Evolutionary conservation across 768 basidiomycete genomes (phyloP).

Genomic region (Lactifluus pinguis): DNA sequence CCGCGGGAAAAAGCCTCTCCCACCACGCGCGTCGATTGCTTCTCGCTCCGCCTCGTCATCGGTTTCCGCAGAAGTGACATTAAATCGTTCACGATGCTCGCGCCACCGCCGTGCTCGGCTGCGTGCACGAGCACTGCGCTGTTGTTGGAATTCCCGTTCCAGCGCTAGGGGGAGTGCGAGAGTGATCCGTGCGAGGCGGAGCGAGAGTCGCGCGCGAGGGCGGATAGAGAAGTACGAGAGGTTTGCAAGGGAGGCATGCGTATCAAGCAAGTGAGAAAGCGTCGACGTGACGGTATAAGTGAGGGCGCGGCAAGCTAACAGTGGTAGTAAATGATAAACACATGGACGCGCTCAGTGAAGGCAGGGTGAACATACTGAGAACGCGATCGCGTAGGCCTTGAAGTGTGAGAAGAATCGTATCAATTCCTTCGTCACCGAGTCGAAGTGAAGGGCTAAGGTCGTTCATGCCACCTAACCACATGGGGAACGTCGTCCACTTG

Average conservation of each 20-base stretch:
- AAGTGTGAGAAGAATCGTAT: slow-evolving; percentile 62
- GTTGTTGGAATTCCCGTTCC: slow-evolving; percentile 56
- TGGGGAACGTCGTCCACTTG: neutral
- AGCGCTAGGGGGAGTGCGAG: slow-evolving; percentile 65
- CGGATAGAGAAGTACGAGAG: slow-evolving; percentile 72
- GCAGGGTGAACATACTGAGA: slow-evolving; percentile 42
- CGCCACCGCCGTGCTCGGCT: slow-evolving; percentile 18
- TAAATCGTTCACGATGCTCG: slow-evolving; percentile 14
- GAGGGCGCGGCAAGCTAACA: slow-evolving; percentile 67
- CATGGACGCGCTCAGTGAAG: neutral
- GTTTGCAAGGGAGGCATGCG: slow-evolving; percentile 66
- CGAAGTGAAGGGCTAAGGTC: slow-evolving; percentile 72
- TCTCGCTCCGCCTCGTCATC: slow-evolving; percentile 20
- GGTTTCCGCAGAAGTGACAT: slow-evolving; percentile 13
- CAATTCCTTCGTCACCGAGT: slow-evolving; percentile 70
- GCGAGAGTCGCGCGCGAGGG: slow-evolving; percentile 64
- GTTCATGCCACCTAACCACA: slow-evolving; percentile 54
- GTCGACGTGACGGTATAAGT: slow-evolving; percentile 64
- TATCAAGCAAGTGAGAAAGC: slow-evolving; percentile 69
- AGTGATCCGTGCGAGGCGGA: slow-evolving; percentile 70
- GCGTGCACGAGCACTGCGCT: slow-evolving; percentile 24
- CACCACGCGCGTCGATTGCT: slow-evolving; percentile 18
- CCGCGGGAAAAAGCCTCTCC: slow-evolving; percentile 40
- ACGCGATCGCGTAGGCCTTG: slow-evolving; percentile 65
- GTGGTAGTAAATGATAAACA: slow-evolving; percentile 4